These are phyloP conservation scores for Pezicula radicicola DNA, from an alignment of 2,329 filamentous ascomycete species.

Conservation along the genomic window DNA sequence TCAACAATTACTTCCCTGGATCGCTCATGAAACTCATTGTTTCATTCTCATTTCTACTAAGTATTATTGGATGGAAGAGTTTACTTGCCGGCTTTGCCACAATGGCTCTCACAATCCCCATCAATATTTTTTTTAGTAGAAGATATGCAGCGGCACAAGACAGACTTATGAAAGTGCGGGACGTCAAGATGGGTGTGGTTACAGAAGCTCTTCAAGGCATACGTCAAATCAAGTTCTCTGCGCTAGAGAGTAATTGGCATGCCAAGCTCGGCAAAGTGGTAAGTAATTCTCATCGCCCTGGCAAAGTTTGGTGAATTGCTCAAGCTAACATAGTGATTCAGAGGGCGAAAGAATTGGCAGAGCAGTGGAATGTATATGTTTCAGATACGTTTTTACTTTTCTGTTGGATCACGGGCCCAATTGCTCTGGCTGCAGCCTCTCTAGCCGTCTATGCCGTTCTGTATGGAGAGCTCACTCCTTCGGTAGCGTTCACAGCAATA, in stretches of 20 bases:
- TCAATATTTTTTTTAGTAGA: slow-evolving; percentile 67
- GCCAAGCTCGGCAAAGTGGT: slow-evolving; percentile 58
- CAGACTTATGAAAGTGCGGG: slow-evolving; percentile 70
- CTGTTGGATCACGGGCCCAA: slow-evolving; percentile 72
- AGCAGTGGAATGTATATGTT: slow-evolving; percentile 64
- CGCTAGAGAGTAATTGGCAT: slow-evolving; percentile 73
- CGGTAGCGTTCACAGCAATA: slow-evolving; percentile 76
- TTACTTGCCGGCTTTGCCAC: slow-evolving; percentile 63
- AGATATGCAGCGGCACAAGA: slow-evolving; percentile 64
- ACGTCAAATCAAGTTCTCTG: slow-evolving; percentile 81
- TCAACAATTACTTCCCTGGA: slow-evolving; percentile 62
- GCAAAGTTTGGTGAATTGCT: too few species aligned
- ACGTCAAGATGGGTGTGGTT: slow-evolving; percentile 72
- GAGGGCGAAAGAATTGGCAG: slow-evolving; percentile 63
- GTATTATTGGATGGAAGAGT: slow-evolving; percentile 69
- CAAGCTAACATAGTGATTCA: too few species aligned
- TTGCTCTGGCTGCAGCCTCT: slow-evolving; percentile 69
- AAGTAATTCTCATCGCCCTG: too few species aligned
- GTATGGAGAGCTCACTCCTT: slow-evolving; percentile 62
- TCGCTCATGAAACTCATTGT: slow-evolving; percentile 61
- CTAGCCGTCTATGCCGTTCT: slow-evolving; percentile 65
- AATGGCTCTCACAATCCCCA: slow-evolving; percentile 61
- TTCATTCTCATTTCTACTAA: slow-evolving; percentile 63
- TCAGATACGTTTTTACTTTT: slow-evolving; percentile 60
- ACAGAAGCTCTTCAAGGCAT: slow-evolving; percentile 78